Percentiles rank a stretch among this genome's conserved stretches.
Conservation (phyloP, 2,329 filamentous ascomycete genomes). For the Septoria petroselini region DNA sequence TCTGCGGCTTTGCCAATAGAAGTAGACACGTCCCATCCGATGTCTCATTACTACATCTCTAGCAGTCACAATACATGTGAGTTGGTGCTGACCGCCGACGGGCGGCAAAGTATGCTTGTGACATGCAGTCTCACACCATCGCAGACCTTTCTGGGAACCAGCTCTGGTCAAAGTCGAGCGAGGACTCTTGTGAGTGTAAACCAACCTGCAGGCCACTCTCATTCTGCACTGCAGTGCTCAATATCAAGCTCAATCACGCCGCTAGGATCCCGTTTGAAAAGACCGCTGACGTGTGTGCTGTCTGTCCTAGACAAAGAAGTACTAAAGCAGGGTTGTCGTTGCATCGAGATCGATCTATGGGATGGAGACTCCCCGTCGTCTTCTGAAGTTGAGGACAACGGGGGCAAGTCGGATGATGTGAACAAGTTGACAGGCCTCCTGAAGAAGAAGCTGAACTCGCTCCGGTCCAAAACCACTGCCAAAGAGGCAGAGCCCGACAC, state of each 20-base stretch:
- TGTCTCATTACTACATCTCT: slow-evolving; percentile 90
- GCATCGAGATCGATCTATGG: slow-evolving; percentile 94
- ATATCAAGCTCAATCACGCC: too few relatives aligned
- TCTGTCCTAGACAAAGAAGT: slow-evolving; percentile 53
- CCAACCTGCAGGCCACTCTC: too few relatives aligned
- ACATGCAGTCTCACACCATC: slow-evolving; percentile 61
- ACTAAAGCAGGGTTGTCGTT: slow-evolving; percentile 73
- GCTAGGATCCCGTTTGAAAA: too few relatives aligned
- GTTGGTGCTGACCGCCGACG: slow-evolving; percentile 38
- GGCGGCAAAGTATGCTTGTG: slow-evolving; percentile 48
- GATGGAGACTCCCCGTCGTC: slow-evolving; percentile 60
- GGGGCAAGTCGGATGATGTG: slow-evolving; percentile 33
- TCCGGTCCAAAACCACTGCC: slow-evolving; percentile 26
- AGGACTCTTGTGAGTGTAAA: slow-evolving; percentile 56
- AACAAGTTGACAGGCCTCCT: slow-evolving; percentile 36
- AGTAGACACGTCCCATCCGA: slow-evolving; percentile 48
- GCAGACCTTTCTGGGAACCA: slow-evolving; percentile 73
- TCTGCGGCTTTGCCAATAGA: slow-evolving; percentile 25
- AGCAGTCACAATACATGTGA: slow-evolving; percentile 95
- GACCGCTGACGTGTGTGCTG: too few relatives aligned
- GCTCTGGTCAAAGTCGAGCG: slow-evolving; percentile 70
- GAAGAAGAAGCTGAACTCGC: slow-evolving; percentile 30
- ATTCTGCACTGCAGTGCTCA: too few relatives aligned
- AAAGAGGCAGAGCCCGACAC: slow-evolving; percentile 17
- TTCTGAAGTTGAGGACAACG: slow-evolving; percentile 33